Conservation (phyloP, 2,329 filamentous ascomycete species). For the Aspergillus pseudoterreus region DNA sequence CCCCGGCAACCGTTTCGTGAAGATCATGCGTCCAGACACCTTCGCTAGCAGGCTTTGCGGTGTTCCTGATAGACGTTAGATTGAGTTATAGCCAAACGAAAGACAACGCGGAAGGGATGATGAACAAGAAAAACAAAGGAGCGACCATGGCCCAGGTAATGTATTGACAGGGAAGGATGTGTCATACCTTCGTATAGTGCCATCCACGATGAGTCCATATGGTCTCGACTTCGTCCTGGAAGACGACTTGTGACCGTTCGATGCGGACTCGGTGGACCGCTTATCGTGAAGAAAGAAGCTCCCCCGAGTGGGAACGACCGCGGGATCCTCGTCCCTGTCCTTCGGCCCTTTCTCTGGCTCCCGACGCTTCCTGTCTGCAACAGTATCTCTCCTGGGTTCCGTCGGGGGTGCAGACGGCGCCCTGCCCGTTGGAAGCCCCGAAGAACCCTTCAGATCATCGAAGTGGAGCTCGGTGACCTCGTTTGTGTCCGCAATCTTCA, state of each 20-base stretch:
- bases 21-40: constrained; percentile 91
- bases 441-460: constrained; percentile 40
- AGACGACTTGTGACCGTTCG: constrained; percentile 69
- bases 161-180: too few species aligned
- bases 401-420: constrained; percentile 39
- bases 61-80: constrained; percentile 36
- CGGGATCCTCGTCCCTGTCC: constrained; percentile 81
- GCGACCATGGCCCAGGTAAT: too few species aligned
- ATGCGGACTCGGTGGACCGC: constrained; percentile 69
- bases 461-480: constrained; percentile 48
- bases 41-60: constrained; percentile 54
- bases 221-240: constrained; percentile 53
- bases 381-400: constrained; percentile 49
- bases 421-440: constrained; percentile 25
- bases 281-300: constrained; percentile 98
- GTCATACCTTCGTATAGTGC: constrained; percentile 42
- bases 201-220: constrained; percentile 47
- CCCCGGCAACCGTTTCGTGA: constrained; percentile 62
- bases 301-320: constrained; percentile 90
- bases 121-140: background rate
- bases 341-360: constrained; percentile 91
- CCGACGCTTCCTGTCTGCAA: constrained; percentile 68
- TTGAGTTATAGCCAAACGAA: background rate
- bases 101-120: background rate
- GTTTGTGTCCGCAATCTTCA: constrained; percentile 45